A percentile compares a stretch with the other conserved stretches of the same genome.
phyloP scores from a whole-genome alignment of 495 filamentous ascomycete genomes.

The Penicillium cataractarum region DNA sequence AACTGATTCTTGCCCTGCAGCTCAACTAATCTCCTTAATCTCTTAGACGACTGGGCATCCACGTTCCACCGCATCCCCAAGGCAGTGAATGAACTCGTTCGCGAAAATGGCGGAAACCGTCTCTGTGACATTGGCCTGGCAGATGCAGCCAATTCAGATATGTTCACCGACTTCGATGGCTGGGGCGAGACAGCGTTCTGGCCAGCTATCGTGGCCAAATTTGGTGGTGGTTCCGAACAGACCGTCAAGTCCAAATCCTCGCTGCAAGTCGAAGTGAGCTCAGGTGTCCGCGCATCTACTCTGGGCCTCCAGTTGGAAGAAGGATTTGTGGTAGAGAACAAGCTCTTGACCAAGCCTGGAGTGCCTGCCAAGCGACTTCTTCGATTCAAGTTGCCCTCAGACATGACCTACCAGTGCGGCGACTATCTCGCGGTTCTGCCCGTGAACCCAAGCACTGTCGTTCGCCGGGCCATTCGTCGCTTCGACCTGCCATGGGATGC shows the following conservation, averaged over 20 bases:
- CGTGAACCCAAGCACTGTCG: conserved; percentile 62
- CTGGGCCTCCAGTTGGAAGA: conserved; percentile 69
- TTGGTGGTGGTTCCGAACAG: conserved; percentile 37
- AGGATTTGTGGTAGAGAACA: conserved; percentile 59
- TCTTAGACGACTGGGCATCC: conserved; percentile 60
- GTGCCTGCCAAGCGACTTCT: conserved; percentile 66
- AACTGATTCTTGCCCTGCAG: background rate
- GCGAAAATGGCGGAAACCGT: conserved; percentile 54
- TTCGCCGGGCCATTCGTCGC: conserved; percentile 56
- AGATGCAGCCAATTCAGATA: conserved; percentile 65
- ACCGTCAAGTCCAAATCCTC: conserved; percentile 35
- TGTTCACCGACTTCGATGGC: conserved; percentile 71
- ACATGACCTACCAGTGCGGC: conserved; percentile 68
- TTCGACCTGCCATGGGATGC: conserved; percentile 67
- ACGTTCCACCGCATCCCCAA: conserved; percentile 78
- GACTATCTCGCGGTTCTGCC: conserved; percentile 79
- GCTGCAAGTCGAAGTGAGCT: conserved; percentile 59
- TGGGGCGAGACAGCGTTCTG: conserved; percentile 70
- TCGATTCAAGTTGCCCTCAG: conserved; percentile 65
- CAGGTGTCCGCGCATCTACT: conserved; percentile 59
- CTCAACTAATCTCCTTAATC: conserved; percentile 3
- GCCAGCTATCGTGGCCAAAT: conserved; percentile 59
- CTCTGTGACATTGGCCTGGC: conserved; percentile 60
- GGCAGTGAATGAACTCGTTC: conserved; percentile 56
- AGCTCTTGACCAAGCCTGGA: conserved; percentile 55